Evolutionary conservation across 306 rosid species (phyloP), one percentile per base, ranked within the genome.

Genomic region (Malus orientalis): DNA sequence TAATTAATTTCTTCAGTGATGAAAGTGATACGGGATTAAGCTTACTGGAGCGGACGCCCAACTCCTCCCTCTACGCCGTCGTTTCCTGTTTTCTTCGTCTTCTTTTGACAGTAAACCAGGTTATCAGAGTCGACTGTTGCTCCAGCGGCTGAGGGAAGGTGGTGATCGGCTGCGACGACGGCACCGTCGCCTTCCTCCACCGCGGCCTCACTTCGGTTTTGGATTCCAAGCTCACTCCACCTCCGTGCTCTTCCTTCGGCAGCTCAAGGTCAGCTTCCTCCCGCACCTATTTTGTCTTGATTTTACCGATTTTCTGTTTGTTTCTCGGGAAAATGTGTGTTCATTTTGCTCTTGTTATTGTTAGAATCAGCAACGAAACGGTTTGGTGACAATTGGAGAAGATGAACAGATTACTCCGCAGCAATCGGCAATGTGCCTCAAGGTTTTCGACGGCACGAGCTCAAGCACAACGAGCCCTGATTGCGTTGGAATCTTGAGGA

Each of bases 111-210:
- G 40, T 6, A 36, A 36, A 36, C 40, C 40, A 8, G 40, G 0
- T 36, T 36, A 36, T 36, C 9, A 36, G 40, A 36, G 82, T 95
- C 81, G 79, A 83, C 76, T 92, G 98, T 68, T 95, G 97, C 58
- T 90, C 99, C 10, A 90, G 98, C 78, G 98, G 98, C 19, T 88
- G 98, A 73, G 98, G 98, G 13, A 95, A 87, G 82, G 88, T 92
- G 27, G 97, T 92, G 67, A 83, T 92, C 80, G 98, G 98, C 18
- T 90, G 90, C 81, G 83, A 90, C 40, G 93, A 87, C 63, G 98
- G 98, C 27, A 45, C 72, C 71, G 91, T 95, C 53, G 82, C 85
- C 89, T 84, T 92, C 45, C 89, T 95, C 71, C 97, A 95, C 85
- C 93, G 97, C 4, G 96, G 97, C 61, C 87, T 95, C 63, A 90